These are phyloP conservation scores for Ottelia alismoides DNA, from an alignment of 106 monocot genomes.

Conservation along the genomic window DNA sequence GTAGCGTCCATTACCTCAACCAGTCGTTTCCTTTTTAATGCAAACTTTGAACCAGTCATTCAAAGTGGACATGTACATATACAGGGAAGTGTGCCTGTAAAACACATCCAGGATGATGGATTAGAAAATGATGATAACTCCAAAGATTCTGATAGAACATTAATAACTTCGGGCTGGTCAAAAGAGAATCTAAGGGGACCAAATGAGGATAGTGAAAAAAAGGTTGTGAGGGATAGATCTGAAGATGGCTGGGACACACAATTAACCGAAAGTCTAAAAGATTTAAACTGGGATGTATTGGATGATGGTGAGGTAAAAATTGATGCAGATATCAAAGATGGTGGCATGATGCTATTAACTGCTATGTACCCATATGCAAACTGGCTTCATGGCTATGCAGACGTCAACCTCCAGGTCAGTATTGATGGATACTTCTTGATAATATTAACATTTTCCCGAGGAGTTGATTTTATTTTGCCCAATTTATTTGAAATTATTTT, in stretches of 20 bases:
- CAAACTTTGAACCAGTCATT: constrained; percentile 81
- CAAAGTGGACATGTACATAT: constrained; percentile 98
- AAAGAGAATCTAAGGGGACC: constrained; percentile 48
- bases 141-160: constrained; percentile 28
- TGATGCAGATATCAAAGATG: constrained; percentile 97
- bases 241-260: constrained; percentile 94
- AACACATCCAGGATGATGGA: constrained; percentile 43
- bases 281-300: constrained; percentile 79
- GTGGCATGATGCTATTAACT: constrained; percentile 93
- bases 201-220: constrained; percentile 53
- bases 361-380: constrained; percentile 82
- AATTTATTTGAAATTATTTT: too few species aligned
- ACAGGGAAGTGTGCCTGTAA: constrained; percentile 95
- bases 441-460: too few species aligned
- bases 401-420: constrained; percentile 85
- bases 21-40: constrained; percentile 88
- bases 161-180: constrained; percentile 49
- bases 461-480: too few species aligned
- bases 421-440: too few species aligned
- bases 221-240: constrained; percentile 56
- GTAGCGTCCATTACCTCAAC: constrained; percentile 75
- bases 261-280: constrained; percentile 85
- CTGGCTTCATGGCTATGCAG: constrained; percentile 98
- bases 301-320: constrained; percentile 83
- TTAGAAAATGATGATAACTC: constrained; percentile 31